Evolutionary conservation across 164 flowering plant species (phyloP).

Genomic region (Stephania japonica): DNA sequence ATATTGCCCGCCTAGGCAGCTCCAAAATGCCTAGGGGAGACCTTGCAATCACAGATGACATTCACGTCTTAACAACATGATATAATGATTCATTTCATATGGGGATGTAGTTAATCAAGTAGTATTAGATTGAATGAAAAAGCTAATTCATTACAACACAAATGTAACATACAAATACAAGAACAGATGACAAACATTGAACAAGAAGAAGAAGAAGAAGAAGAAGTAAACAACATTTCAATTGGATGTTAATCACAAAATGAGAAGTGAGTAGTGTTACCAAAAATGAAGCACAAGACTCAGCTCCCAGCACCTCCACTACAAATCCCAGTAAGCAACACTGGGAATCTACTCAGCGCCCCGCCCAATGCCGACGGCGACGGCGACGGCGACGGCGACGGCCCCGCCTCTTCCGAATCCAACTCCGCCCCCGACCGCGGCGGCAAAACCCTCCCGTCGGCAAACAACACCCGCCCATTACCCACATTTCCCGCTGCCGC

Average conservation of each 20-base stretch:
- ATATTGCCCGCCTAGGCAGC: no score
- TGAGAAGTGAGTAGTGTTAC: not conserved
- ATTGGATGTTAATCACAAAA: not conserved
- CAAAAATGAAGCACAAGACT: not conserved
- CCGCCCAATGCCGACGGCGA: slow-evolving; percentile 22
- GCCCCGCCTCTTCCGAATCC: not conserved
- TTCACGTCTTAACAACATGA: no score
- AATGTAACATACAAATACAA: not conserved
- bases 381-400: slow-evolving; percentile 51
- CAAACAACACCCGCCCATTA: slow-evolving; percentile 45
- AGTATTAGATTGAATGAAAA: no score
- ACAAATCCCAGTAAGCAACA: slow-evolving; percentile 43
- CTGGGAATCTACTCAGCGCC: slow-evolving; percentile 36
- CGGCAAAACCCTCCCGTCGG: slow-evolving; percentile 74
- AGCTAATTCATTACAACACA: not conserved
- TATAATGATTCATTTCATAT: no score
- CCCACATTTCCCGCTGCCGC: slow-evolving; percentile 14
- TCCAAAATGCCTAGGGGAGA: no score
- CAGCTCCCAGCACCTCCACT: slow-evolving; percentile 30
- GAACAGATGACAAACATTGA: not conserved
- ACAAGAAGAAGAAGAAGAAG: no score
- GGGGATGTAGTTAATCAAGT: no score
- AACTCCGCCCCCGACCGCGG: slow-evolving; percentile 41
- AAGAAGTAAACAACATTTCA: not conserved
- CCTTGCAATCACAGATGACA: no score